Base-by-base conservation (phyloP, 2,329 filamentous ascomycete species). In the Diaporthe nobilis region DNA sequence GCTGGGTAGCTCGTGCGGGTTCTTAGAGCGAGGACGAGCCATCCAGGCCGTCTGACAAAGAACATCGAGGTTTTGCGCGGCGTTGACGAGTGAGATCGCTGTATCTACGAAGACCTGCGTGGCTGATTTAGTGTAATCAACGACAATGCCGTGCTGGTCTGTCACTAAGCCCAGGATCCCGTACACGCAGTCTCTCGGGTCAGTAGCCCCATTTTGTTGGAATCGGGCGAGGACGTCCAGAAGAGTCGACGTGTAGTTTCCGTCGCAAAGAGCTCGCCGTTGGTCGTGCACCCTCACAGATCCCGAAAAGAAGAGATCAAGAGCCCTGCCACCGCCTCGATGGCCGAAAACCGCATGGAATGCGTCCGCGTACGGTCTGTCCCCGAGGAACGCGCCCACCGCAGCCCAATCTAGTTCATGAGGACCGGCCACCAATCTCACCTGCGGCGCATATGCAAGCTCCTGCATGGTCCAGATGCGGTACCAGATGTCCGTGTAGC, bases 381-480 rank as follows among this genome's bases (percentile, higher is more conserved):
- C 53, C 7, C 63, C 74, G 20, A 77, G 71, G 51, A 78, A 74
- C 5, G n/a, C 42, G 10, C 25, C n/a, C 8, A 79, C n/a, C 7
- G 75, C 51, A 7, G 57, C 65, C 78, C 78, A 78, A 22, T 73
- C 72, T 34, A 78, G 34, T 15, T 37, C 28, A 70, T 17, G 65
- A 28, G 31, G 39, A 31, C 20, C 60, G n/a, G 73, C 37, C 8
- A 77, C 70, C 44, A 73, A 47, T 39, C 7, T 34, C 17, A 78
- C 73, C 17, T 71, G n/a, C n/a, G 71, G 61, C 17, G 78, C 77
- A 39, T 51, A 77, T 6, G 74, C 47, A 12, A 77, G 65, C 55
- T 79, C 77, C 53, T 79, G 78, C 65, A 79, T 71, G 8, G 78
- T 72, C 78, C 78, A 79, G 47, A 79, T 58, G 17, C 78, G 72